Base-by-base conservation (phyloP, 176 grass and related monocot species). In the Carex kokanica region DNA sequence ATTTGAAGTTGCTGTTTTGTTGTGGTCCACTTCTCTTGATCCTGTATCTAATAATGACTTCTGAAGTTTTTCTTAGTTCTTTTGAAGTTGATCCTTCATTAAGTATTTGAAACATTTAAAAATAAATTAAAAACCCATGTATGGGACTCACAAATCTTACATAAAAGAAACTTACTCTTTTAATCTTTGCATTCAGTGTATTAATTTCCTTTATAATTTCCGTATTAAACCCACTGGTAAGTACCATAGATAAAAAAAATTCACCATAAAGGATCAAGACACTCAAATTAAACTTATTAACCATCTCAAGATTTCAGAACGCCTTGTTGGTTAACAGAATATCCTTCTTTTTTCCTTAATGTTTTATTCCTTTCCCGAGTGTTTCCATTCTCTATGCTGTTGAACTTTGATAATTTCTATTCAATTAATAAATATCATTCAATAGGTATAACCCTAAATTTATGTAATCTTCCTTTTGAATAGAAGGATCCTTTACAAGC, bases 401-500 rank as follows among this genome's bases (percentile, higher is more conserved):
- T 64, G 5, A 13, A 36, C 40, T 86, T 38, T 3, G 4, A 57
- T 52, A 54, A 17, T 82, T 10, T 58, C 27, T 31, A 61, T 83
- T 56, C 14, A 56, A 78, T 54, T 83, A 45, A 34, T 79, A 5
- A 4, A 66, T 34, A 1, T 24, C 21, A 27, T 32, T 66, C 17
- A 57, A 36, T 62, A 62, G 55, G 17, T 79, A 67, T 57, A 17
- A 36, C n/a, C 66, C 21, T 71, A 29, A 31, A 40, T 5, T 15
- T 80, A 54, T 78, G 77, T 64, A 90, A 6, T 17, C 18, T 83
- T 69, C 34, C 47, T 40, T 43, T 64, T 62, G 18, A 36, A 36
- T 84, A 99, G 91, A 88, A 84, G 68, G 55, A 68, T 88, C 86
- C 20, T 73, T 81, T 58, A 86, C 63, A 58, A 92, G 85, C 64